Evolutionary conservation across 164 flowering plant genomes (phyloP).

Genomic region (Sedum album): DNA sequence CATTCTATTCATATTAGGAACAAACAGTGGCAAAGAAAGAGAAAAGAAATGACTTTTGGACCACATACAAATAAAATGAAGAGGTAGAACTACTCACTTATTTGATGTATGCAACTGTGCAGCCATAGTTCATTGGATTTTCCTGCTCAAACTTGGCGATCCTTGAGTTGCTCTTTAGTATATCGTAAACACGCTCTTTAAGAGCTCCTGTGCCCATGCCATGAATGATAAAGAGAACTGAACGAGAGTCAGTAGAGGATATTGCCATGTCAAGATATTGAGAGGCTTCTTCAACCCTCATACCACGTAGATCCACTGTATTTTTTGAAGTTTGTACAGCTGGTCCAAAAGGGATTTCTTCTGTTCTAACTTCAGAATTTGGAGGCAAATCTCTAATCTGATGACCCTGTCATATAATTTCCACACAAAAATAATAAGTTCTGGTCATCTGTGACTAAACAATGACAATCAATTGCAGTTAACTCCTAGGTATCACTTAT

Average conservation of each 20-base stretch:
- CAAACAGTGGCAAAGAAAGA: no score
- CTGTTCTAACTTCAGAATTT: constrained; percentile 15
- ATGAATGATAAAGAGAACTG: constrained; percentile 65
- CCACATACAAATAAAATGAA: no score
- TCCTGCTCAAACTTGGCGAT: constrained; percentile 72
- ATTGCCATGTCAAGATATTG: constrained; percentile 49
- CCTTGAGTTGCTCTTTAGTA: constrained; percentile 53
- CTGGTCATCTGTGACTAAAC: not conserved
- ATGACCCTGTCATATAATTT: constrained; percentile 21
- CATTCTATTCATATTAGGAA: no score
- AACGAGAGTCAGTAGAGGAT: constrained; percentile 28
- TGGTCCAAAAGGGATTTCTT: constrained; percentile 40
- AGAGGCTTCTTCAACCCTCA: constrained; percentile 78
- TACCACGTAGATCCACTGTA: constrained; percentile 78
- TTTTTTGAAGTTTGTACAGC: constrained; percentile 71
- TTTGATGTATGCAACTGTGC: constrained; percentile 75
- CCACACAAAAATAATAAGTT: not conserved
- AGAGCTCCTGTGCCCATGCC: constrained; percentile 88
- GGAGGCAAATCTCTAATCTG: constrained; percentile 16
- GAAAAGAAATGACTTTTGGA: no score
- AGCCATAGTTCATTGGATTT: constrained; percentile 74
- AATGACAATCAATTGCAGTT: not conserved
- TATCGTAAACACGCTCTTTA: constrained; percentile 57
- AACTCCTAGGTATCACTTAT: not conserved
- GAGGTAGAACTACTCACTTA: no score